Evolutionary conservation across 441 rosid genomes (phyloP), one percentile per base, ranked within the genome.

Genomic region (Biscutella auriculata): DNA sequence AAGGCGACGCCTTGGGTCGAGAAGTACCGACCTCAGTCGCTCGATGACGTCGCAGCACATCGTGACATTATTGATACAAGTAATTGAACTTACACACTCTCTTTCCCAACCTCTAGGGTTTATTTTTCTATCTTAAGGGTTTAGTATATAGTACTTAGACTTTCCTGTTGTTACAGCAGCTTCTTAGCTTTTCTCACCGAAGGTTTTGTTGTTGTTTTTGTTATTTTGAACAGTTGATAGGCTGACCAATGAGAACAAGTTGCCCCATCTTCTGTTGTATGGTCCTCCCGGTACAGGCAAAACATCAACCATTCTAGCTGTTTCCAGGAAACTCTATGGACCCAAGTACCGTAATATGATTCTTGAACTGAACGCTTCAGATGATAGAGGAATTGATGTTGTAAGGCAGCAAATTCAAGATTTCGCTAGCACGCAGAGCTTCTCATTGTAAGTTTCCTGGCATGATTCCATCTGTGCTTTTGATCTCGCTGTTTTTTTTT

Each of bases 271-370:
- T 23, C 70, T 93, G 6, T 48, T 93, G 68, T 93, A 93, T 62
- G 97, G 97, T 17, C 98, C 97, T 60, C 98, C 98, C 0, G 96
- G 98, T 9, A 89, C 97, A 1, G 98, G 98, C 9, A 88, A 93
- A 72, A 93, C 97, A 17, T 93, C 98, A 0, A 93, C 98, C 32
- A 85, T 93, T 62, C 85, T 93, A 62, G 97, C 98, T 0, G 88
- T 89, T 52, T 90, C 97, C 2, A 78, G 97, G 23, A 89, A 89
- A 72, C 92, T 93, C 4, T 93, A 89, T 16, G 98, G 98, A 19
- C 68, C 84, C 10, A 86, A 80, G 63, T 93, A 76, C 70, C 90
- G 81, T 60, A 87, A 85, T 47, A 89, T 93, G 98, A 88, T 93
- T 53, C 72, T 93, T 66, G 98, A 93, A 80, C 74, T 93, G 58